Evolutionary conservation across 495 filamentous ascomycete genomes (phyloP), one percentile per base, ranked within the genome.

Genomic region (Talaromyces wortmannii): DNA sequence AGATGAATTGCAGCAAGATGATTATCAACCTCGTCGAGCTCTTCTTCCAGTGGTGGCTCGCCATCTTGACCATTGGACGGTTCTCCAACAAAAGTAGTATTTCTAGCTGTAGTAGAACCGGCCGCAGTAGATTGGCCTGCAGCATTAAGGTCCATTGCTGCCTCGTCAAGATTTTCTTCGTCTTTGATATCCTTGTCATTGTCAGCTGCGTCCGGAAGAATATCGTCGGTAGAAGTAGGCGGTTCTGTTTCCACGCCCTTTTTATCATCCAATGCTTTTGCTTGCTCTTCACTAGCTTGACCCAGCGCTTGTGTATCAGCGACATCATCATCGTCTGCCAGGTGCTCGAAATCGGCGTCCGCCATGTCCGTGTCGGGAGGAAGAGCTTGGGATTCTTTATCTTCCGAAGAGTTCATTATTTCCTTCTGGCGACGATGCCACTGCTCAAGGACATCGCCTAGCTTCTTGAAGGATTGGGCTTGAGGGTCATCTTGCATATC

Each of bases 231-330:
- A 18, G 73, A 71, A 6, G 78, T 72, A 58, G 84, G 80, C 58
- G 75, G 72, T 12, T 88, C 85, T 3, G 80, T 82, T 58, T 95
- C 88, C 50, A 95, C 81, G 13, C 86, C 91, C 80, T 89, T 90
- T 48, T 83, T 85, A 57, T 95, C 84, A 57, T 97, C 89, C 53
- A 97, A 75, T 4, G 87, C 83, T 55, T 82, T 78, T 11, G 86
- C 85, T 69, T 97, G 89, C 15, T 97, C 92, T 59, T 96, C 85
- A 3, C 80, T 89, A 2, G 94, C 90, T 54, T 89, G 82, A 17
- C 95, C 95, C 45, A 99, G 76, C 49, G 94, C 95, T 68, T 99
- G 95, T 0, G 89, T 83, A 67, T 97, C 92, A 11, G 86, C 82
- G 47, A 83, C 73, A 44, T 86, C 81, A 45, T 91, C 80, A 52